A percentile compares a stretch with the other conserved stretches of the same genome.
These are phyloP conservation scores for Leccinum olivaceopallidum DNA, from an alignment of 768 basidiomycete species.

Conservation along the genomic window DNA sequence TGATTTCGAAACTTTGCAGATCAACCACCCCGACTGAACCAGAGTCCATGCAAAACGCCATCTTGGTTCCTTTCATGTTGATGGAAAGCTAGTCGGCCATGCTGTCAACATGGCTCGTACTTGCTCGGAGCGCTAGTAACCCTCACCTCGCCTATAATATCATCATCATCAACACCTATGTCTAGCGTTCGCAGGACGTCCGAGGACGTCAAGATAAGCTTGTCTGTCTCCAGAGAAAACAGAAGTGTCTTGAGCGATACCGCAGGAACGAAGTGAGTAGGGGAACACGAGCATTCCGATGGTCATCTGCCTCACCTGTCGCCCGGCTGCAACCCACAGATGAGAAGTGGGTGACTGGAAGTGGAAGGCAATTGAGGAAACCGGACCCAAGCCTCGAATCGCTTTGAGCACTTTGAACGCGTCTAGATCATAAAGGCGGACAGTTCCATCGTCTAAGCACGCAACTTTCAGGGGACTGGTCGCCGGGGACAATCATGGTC, in stretches of 20 bases:
- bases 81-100: constrained; percentile 59
- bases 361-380: constrained; percentile 61
- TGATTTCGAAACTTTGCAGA: constrained; percentile 46
- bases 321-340: constrained; percentile 69
- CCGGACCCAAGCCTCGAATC: constrained; percentile 56
- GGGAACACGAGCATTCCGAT: neutral
- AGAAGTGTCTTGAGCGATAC: constrained; percentile 29
- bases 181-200: constrained; percentile 51
- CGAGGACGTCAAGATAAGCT: constrained; percentile 52
- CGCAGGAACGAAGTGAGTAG: neutral
- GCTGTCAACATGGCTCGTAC: constrained; percentile 26
- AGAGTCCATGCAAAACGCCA: constrained; percentile 73
- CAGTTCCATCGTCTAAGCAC: constrained; percentile 62
- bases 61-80: constrained; percentile 47
- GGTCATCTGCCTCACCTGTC: constrained; percentile 40
- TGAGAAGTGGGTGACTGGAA: constrained; percentile 43
- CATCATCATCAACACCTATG: constrained; percentile 51
- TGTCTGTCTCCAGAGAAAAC: constrained; percentile 46
- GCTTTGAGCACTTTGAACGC: constrained; percentile 64
- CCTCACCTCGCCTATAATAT: constrained; percentile 68
- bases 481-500: neutral
- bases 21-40: constrained; percentile 70
- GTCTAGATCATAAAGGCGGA: constrained; percentile 65
- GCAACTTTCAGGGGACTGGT: constrained; percentile 3
- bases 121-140: neutral